Evolutionary conservation across 257 asterid genomes (phyloP).

Genomic region (Henckelia pumila): DNA sequence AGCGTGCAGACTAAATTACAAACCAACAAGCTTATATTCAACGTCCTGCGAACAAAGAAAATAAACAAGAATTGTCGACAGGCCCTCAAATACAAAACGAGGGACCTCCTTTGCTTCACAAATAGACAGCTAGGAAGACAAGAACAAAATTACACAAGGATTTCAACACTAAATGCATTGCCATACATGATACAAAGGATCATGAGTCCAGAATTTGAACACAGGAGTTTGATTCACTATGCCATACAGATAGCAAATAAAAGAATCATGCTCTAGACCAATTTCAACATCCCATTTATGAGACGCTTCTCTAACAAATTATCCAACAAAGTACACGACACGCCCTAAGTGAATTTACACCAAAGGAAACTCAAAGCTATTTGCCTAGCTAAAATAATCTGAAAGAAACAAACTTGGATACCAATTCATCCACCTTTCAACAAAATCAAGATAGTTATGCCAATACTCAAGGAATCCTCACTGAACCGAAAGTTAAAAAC

Average conservation of each 20-base stretch:
- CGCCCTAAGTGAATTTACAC: too few relatives aligned
- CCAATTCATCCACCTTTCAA: too few relatives aligned
- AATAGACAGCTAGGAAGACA: slow-evolving; percentile 95
- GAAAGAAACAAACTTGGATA: too few relatives aligned
- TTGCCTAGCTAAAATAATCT: too few relatives aligned
- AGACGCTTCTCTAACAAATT: too few relatives aligned
- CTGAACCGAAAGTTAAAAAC: too few relatives aligned
- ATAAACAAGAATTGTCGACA: slow-evolving; percentile 42
- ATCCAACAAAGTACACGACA: too few relatives aligned
- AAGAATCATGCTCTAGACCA: slow-evolving; percentile 95
- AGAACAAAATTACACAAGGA: slow-evolving; percentile 96
- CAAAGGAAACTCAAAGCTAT: too few relatives aligned
- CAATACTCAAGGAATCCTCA: neutral
- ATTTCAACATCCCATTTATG: slow-evolving; percentile 71
- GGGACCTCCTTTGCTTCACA: slow-evolving; percentile 89
- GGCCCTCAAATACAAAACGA: slow-evolving; percentile 78
- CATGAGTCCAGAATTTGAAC: slow-evolving; percentile 93
- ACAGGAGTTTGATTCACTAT: slow-evolving; percentile 96
- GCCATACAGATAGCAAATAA: slow-evolving; percentile 89
- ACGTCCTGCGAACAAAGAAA: slow-evolving; percentile 22
- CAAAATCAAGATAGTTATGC: too few relatives aligned
- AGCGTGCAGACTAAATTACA: slow-evolving; percentile 11
- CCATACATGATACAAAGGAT: slow-evolving; percentile 56
- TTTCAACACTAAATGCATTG: slow-evolving; percentile 59
- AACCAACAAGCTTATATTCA: slow-evolving; percentile 26